Evolutionary conservation across 2,329 filamentous ascomycete species (phyloP), one percentile per base, ranked within the genome.

Genomic region (Paramyrothecium sp.): DNA sequence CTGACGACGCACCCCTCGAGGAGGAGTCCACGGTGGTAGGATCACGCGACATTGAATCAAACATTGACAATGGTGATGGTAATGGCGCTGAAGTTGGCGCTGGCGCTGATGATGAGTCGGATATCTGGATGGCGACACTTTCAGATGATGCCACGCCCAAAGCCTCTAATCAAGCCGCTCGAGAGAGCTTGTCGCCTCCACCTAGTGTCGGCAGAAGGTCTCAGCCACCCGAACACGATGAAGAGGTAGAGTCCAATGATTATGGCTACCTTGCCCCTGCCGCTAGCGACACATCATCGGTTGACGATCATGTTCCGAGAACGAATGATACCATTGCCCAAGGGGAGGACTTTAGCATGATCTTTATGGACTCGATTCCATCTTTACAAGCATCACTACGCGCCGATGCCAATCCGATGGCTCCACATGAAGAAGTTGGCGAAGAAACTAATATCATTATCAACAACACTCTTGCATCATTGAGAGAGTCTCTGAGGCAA

Each of bases 301-400:
- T 61, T 19, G 67, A 71, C 38, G 72, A 74, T 53, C 69, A 58
- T 20, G 63, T 53, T 52, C 66, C 61, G n/a, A 56, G 53, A 46
- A 60, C 55, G 49, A 72, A 75, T 33, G 73, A 82, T 53, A 81
- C 75, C 0, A 74, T 81, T 51, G 74, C 75, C 3, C 75, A 81
- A n/a, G 77, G 73, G 17, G 82, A 85, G 58, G 80, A 81, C 44
- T 85, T 85, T 60, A 85, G 82, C 65, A 85, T 85, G 81, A 85
- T 85, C 56, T 81, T 81, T 33, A 76, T 84, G 58, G 77, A 82
- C 50, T 82, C 81, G 2, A 71, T 86, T 19, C 80, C 79, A 2
- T 82, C 81, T 0, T 72, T 84, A 55, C 78, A 78, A 38, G 75
- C 71, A 2, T 75, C 74, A 38, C 70, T 76, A 56, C 67, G 68